A percentile compares a stretch with the other conserved stretches of the same genome.
phyloP scores from a whole-genome alignment of 768 basidiomycete species.

The Hysterangium stoloniferum region DNA sequence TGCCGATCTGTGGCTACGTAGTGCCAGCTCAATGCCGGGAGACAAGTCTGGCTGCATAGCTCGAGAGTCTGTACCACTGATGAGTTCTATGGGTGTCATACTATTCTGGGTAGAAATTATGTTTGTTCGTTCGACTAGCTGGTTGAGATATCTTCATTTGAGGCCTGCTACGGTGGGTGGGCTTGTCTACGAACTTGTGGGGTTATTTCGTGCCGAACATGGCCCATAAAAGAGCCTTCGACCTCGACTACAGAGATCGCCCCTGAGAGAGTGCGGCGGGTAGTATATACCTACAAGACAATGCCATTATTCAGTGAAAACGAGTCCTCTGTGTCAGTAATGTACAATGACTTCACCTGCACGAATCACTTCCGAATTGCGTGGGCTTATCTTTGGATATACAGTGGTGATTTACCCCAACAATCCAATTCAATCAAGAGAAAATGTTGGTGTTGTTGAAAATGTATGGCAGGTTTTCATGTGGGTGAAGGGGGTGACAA shows the following conservation, averaged over 20 bases:
- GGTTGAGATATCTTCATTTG: conserved; percentile 64
- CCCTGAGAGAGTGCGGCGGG: conserved; percentile 76
- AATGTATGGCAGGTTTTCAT: too few relatives aligned
- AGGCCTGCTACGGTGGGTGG: conserved; percentile 76
- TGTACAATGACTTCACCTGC: conserved; percentile 43
- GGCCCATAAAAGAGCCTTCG: conserved; percentile 75
- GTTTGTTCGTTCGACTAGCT: conserved; percentile 43
- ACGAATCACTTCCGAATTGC: conserved; percentile 95
- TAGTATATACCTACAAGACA: conserved; percentile 68
- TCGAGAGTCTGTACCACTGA: conserved; percentile 59
- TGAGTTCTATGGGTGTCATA: conserved; percentile 47
- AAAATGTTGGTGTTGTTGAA: too few relatives aligned
- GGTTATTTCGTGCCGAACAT: conserved; percentile 56
- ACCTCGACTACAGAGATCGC: conserved; percentile 77
- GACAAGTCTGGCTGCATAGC: conserved; percentile 82
- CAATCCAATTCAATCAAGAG: too few relatives aligned
- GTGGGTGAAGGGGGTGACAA: too few relatives aligned
- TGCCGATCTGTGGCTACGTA: conserved; percentile 85
- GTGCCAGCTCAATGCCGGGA: conserved; percentile 53
- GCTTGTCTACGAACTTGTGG: conserved; percentile 76
- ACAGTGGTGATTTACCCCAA: too few relatives aligned
- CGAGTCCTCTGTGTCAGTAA: conserved; percentile 14
- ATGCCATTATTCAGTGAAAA: background rate
- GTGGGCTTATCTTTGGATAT: conserved; percentile 62
- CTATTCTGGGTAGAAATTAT: conserved; percentile 14